phyloP scores from a whole-genome alignment of 2,329 filamentous ascomycete genomes.

The Pseudopyricularia cyperi region DNA sequence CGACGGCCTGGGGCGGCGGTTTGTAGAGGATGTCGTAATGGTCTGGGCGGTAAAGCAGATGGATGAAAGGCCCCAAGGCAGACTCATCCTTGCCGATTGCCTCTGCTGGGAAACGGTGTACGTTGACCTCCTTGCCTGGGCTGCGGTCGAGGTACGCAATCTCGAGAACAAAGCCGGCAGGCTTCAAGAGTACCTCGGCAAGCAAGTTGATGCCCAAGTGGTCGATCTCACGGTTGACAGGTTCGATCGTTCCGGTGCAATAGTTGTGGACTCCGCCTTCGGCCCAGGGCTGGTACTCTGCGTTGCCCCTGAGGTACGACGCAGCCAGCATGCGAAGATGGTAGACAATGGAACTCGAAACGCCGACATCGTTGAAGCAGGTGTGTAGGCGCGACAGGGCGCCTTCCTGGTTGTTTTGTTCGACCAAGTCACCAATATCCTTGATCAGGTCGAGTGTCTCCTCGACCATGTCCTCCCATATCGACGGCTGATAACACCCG shows the following conservation, averaged over 20 bases:
- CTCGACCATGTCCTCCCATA: conserved; percentile 76
- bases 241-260: conserved; percentile 58
- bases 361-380: conserved; percentile 59
- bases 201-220: conserved; percentile 73
- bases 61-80: conserved; percentile 36
- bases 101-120: conserved; percentile 49
- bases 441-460: conserved; percentile 57
- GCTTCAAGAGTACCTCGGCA: conserved; percentile 66
- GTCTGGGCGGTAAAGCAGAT: conserved; percentile 55
- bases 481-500: conserved; percentile 55
- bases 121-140: conserved; percentile 62
- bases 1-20: conserved; percentile 15
- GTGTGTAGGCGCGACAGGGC: conserved; percentile 41
- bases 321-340: conserved; percentile 72
- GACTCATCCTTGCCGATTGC: conserved; percentile 29
- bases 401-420: conserved; percentile 35
- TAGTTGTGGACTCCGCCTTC: conserved; percentile 51
- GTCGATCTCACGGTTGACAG: conserved; percentile 73
- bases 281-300: conserved; percentile 61
- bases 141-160: conserved; percentile 87
- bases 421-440: conserved; percentile 46
- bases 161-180: conserved; percentile 66
- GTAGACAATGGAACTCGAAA: conserved; percentile 69
- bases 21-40: conserved; percentile 89
- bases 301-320: conserved; percentile 69